phyloP scores from a whole-genome alignment of 805 yeast species.

The Candida suzukii region DNA sequence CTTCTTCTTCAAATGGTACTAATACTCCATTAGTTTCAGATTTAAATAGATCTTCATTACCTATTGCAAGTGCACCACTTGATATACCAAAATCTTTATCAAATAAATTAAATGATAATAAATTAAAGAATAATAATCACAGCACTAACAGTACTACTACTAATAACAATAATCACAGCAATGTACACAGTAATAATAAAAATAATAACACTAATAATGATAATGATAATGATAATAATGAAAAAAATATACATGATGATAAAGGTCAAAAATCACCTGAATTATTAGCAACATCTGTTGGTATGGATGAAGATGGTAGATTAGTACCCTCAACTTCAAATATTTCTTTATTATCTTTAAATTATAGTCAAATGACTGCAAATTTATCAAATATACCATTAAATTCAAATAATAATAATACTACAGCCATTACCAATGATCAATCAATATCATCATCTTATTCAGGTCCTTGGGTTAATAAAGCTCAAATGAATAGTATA shows the following conservation, averaged over 20 bases:
- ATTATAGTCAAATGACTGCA: slow-evolving; percentile 8
- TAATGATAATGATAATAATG: background rate
- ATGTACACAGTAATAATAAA: background rate
- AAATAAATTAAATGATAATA: background rate
- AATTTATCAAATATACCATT: slow-evolving; percentile 3
- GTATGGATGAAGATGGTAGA: slow-evolving; percentile 23
- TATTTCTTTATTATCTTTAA: slow-evolving; percentile 28
- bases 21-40: background rate
- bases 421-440: background rate
- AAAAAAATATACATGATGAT: background rate
- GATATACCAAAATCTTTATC: background rate
- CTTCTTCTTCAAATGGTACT: background rate
- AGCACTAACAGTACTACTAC: background rate
- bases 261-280: slow-evolving; percentile 21
- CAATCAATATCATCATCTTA: background rate
- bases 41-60: background rate
- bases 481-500: slow-evolving; percentile 6
- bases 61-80: slow-evolving; percentile 1
- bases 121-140: no score
- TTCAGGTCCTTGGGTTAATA: slow-evolving; percentile 3
- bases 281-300: slow-evolving; percentile 28
- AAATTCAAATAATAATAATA: background rate
- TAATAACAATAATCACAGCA: background rate
- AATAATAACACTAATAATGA: background rate
- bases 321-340: slow-evolving; percentile 29